Evolutionary conservation across 2,329 filamentous ascomycete genomes (phyloP), one percentile per base, ranked within the genome.

Genomic region (Sarocladiaceae sp.): DNA sequence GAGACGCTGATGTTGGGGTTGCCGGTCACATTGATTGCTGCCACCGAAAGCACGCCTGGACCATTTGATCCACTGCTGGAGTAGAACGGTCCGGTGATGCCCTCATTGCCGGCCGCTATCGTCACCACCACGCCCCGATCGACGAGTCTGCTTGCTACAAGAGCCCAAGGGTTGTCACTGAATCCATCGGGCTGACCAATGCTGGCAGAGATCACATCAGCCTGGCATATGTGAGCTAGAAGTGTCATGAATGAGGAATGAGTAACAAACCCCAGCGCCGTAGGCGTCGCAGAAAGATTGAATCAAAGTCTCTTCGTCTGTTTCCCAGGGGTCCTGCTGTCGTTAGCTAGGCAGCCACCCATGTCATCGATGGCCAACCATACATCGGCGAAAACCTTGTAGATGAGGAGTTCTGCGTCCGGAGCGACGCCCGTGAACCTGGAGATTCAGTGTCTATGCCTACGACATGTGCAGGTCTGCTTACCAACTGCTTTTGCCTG

Each of bases 81-180:
- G 45, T 66, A 71, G 54, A 77, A 76, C 0, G 73, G 64, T 0
- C 74, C 74, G 10, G 59, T 56, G 12, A 58, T 58, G 19, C 74
- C 74, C 13, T 69, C 65, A 45, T 78, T 78, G 12, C 74, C 74
- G 4, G 69, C 72, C 2, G 73, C 68, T 19, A 76, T 67, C 9
- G 69, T 67, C 13, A 75, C 64, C 7, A 74, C 66, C 1, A 76
- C 61, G 6, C 74, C 73, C 18, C 66, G 58, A 3, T 62, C 53
- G 6, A 69, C 67, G 31, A 72, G 58, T 4, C 65, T 60, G 20
- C 59, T 64, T 7, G 66, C 62, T 2, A 72, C 55, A 2, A 64
- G 50, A 2, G 67, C 66, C 68, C 63, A 70, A 6, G 66, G 64
- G 27, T 68, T 67, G 27, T 66, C 58, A 16, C 53, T 52, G 51